Base-by-base conservation (phyloP, 2,329 filamentous ascomycete genomes). In the Aaosphaeria pasadenensis region DNA sequence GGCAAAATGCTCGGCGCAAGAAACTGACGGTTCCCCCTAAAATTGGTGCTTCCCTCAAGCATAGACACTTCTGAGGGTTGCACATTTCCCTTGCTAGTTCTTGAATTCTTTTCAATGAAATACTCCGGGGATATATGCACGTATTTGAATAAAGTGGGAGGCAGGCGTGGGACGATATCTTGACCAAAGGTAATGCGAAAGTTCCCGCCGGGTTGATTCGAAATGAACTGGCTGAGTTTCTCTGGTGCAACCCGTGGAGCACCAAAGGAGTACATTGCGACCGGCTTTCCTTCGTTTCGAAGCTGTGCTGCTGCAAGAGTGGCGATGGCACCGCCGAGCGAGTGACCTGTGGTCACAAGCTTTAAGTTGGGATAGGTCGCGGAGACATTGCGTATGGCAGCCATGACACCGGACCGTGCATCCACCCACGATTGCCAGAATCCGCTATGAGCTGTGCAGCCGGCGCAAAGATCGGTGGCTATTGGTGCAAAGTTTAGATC, bases 61-160 rank as follows among this genome's bases (percentile, higher is more conserved):
- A n/a, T n/a, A n/a, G n/a, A n/a, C n/a, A n/a, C n/a, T n/a, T n/a
- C n/a, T n/a, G n/a, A 35, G n/a, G 32, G 32, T 35, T 35, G 32
- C 32, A 7, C 7, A 35, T 35, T 35, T 35, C 32, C 32, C 7
- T 35, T 35, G 7, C 32, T 35, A 7, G 32, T 35, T 35, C 44
- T 44, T 29, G 60, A 70, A 4, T 47, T 49, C 29, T 51, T 59
- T 7, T 55, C 54, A 45, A 72, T 69, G 42, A 71, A 89, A 69
- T 84, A 89, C 72, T 90, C 87, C 2, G 86, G 85, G 30, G 76
- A 82, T 9, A 83, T 79, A 67, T 91, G 87, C 39, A 79, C 75
- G 72, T 83, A 91, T 35, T 79, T 79, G 52, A 85, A 69, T 35
- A 77, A 49, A 11, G 84, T 69, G 7, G 84, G 78, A 2, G 87